Evolutionary conservation across 352 stramenopile genomes (phyloP).

Genomic region (Thalassiosira livingstoniorum): DNA sequence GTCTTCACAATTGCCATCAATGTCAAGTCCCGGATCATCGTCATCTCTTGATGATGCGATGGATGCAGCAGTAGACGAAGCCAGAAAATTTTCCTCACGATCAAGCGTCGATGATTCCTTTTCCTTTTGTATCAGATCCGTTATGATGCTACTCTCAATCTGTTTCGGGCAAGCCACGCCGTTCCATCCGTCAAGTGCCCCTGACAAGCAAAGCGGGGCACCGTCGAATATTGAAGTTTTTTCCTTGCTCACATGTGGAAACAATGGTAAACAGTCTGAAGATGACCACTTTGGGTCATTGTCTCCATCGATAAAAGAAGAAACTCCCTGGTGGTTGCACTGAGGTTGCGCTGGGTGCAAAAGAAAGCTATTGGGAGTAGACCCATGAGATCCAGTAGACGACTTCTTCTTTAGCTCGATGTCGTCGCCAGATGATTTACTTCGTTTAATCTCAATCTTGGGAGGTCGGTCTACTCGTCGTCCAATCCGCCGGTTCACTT

Average conservation of each 20-base stretch:
- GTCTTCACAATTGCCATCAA: conserved; percentile 32
- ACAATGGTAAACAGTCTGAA: conserved; percentile 30
- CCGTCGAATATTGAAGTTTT: conserved; percentile 52
- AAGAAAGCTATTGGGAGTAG: conserved; percentile 3
- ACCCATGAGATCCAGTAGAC: not conserved
- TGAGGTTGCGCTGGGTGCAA: conserved; percentile 9
- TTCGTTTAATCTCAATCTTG: conserved; percentile 30
- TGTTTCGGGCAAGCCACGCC: conserved; percentile 47
- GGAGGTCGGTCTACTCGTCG: not conserved
- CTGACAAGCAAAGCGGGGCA: conserved; percentile 44
- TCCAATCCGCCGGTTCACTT: not conserved
- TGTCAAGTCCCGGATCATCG: conserved; percentile 42
- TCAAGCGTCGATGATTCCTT: conserved; percentile 15
- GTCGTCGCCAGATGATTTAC: conserved; percentile 37
- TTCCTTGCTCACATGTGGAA: conserved; percentile 30
- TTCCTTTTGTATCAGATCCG: conserved; percentile 64
- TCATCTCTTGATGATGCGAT: conserved; percentile 74
- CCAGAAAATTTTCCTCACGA: conserved; percentile 55
- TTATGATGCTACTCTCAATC: conserved; percentile 69
- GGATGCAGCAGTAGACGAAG: conserved; percentile 79
- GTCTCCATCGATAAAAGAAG: not conserved
- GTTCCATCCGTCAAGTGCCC: conserved; percentile 50
- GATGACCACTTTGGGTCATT: conserved; percentile 27
- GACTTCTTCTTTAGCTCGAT: conserved; percentile 14
- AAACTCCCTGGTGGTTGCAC: conserved; percentile 14